Base-by-base conservation (phyloP, 306 rosid species). In the Oemleria cerasiformis region DNA sequence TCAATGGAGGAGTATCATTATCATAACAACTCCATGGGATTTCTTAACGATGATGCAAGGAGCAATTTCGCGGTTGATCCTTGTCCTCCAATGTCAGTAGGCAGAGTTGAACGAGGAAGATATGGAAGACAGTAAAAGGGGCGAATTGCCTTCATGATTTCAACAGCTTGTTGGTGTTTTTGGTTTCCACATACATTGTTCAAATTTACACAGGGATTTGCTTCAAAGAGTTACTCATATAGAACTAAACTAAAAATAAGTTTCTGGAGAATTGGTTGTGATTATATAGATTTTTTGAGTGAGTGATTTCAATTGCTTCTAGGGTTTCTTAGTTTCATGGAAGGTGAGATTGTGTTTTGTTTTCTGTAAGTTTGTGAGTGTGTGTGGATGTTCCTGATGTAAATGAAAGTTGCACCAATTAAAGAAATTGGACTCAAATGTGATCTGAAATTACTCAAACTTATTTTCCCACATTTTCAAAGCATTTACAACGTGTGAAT, bases 121-220 rank as follows among this genome's bases (percentile, higher is more conserved):
- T 72, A 77, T 59, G 79, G 74, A 58, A 73, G 73, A 68, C 50
- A 63, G 69, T 53, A 4, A 39, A 30, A 30, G 3, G 50, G 69
- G 68, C 53, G 73, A 49, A 65, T 56, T 67, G 51, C 80, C 79
- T 63, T 65, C 45, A 68, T 69, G 63, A 70, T 72, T 75, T 58
- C 83, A 86, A 89, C 88, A 73, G 58, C 92, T 83, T 83, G 90
- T 89, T 88, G 87, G 81, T 55, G 39, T 56, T 73, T 70, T 59
- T 44, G 45, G 50, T 34, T 68, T 73, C 50, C 68, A 77, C 36
- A 30, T 30, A 30, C 65, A 55, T 42, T 20, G 5, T 17, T 44
- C 51, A 21, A 21, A n/a, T 19, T 43, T 42, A 63, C 25, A 54
- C 16, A 19, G 25, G 21, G 56, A 72, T 42, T 65, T 68, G 51